Conservation (phyloP, 2,329 filamentous ascomycete species). For the Aureobasidium pullulans region DNA sequence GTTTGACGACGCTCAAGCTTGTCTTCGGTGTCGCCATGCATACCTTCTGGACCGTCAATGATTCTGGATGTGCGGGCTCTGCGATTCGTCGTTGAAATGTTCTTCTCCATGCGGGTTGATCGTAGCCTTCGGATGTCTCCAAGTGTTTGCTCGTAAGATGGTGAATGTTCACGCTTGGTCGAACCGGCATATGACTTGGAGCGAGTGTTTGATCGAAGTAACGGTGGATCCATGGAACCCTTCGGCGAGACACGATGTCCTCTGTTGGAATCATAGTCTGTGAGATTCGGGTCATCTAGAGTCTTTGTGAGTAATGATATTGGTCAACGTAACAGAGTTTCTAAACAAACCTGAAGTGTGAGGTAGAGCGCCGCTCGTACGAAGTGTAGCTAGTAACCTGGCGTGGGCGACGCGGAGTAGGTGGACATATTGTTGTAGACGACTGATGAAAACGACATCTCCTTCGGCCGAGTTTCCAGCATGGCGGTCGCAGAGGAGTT, state of each 20-base stretch:
- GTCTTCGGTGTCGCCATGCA: conserved; percentile 65
- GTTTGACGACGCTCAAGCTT: conserved; percentile 37
- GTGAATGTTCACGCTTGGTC: conserved; percentile 46
- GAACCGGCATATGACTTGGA: conserved; percentile 68
- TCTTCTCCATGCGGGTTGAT: conserved; percentile 89
- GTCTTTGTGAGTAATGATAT: conserved; percentile 8
- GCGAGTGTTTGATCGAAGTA: conserved; percentile 58
- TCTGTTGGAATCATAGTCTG: conserved; percentile 59
- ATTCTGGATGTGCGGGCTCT: conserved; percentile 86
- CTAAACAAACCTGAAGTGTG: conserved; percentile 53
- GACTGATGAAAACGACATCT: conserved; percentile 70
- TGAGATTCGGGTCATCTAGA: conserved; percentile 60
- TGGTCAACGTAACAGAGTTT: conserved; percentile 11
- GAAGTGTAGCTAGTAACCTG: conserved; percentile 76
- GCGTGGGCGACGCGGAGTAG: conserved; percentile 86
- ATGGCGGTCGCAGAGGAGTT: conserved; percentile 55
- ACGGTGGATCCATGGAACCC: conserved; percentile 38
- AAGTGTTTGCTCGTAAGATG: conserved; percentile 89
- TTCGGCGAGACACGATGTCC: conserved; percentile 49
- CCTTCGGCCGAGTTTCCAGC: conserved; percentile 45
- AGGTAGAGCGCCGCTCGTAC: conserved; percentile 73
- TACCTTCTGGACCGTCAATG: conserved; percentile 77
- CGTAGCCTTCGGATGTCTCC: conserved; percentile 88
- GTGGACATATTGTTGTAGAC: conserved; percentile 91
- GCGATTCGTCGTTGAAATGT: conserved; percentile 85